phyloP scores from a whole-genome alignment of 805 yeast species.

The Candida incommunis region DNA sequence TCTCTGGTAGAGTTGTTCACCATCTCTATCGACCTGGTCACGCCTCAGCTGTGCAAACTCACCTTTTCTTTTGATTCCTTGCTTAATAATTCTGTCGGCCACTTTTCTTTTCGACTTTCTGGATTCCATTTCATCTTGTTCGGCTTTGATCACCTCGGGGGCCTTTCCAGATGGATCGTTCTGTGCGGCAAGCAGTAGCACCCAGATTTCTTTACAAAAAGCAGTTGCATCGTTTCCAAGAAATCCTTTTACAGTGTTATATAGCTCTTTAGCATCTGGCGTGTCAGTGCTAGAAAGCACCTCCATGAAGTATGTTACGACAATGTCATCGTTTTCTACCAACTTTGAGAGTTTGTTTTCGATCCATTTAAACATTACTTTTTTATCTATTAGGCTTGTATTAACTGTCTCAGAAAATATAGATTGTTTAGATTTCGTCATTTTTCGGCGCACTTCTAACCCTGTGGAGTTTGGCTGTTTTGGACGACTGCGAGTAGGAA shows the following conservation, averaged over 20 bases:
- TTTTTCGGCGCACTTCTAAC: too few relatives aligned
- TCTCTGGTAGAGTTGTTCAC: too few relatives aligned
- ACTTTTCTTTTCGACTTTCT: neutral
- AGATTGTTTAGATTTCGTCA: too few relatives aligned
- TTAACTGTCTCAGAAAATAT: neutral
- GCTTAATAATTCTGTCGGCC: neutral
- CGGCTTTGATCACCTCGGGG: neutral
- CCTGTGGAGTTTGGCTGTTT: too few relatives aligned
- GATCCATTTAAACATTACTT: neutral
- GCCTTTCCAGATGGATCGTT: neutral
- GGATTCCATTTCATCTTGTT: neutral
- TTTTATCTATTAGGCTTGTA: neutral
- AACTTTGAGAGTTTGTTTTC: neutral
- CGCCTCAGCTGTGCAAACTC: too few relatives aligned
- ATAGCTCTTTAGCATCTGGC: neutral
- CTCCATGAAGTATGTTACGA: neutral
- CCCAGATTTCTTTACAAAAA: neutral
- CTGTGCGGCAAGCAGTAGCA: neutral
- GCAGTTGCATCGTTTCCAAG: neutral
- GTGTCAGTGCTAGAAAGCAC: neutral
- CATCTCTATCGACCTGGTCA: too few relatives aligned
- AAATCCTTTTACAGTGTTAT: neutral
- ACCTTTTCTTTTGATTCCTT: neutral
- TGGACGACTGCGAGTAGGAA: too few relatives aligned
- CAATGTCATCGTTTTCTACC: neutral